phyloP scores from a whole-genome alignment of 805 yeast species.

The Clavispora carvajalis region DNA sequence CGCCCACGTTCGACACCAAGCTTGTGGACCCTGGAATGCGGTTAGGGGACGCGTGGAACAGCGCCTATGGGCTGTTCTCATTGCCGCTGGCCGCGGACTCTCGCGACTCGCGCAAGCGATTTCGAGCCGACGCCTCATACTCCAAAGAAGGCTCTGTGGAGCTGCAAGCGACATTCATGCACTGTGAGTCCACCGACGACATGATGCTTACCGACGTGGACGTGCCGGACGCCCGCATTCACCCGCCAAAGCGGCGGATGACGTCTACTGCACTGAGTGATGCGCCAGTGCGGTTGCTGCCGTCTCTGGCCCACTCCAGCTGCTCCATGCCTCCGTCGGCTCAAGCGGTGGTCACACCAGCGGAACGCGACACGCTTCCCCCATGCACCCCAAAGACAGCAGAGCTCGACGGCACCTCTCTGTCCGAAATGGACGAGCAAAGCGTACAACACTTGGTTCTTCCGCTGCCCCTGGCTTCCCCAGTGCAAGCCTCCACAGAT shows the following conservation, averaged over 20 bases:
- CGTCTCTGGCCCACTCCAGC: constrained; percentile 1
- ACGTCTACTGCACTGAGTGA: constrained; percentile 9
- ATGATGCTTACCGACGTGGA: constrained; percentile 33
- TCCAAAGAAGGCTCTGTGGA: not conserved
- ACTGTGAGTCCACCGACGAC: constrained; percentile 27
- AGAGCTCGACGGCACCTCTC: constrained; percentile 29
- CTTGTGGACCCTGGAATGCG: constrained; percentile 26
- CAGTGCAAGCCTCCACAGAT: constrained; percentile 28
- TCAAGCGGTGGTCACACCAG: constrained; percentile 4
- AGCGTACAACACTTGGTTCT: constrained; percentile 48
- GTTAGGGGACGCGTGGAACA: constrained; percentile 28
- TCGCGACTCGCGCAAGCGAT: constrained; percentile 18
- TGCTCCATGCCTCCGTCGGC: constrained; percentile 4
- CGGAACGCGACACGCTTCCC: constrained; percentile 6
- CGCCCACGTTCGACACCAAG: constrained; percentile 28
- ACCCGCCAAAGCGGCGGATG: constrained; percentile 37
- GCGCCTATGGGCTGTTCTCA: constrained; percentile 23
- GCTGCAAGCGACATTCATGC: constrained; percentile 6
- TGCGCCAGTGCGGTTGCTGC: not conserved
- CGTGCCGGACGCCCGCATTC: constrained; percentile 15
- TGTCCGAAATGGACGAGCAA: constrained; percentile 31
- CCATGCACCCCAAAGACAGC: constrained; percentile 27
- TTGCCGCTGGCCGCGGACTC: constrained; percentile 10
- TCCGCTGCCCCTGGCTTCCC: constrained; percentile 67
- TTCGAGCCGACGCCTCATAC: constrained; percentile 13